Base-by-base conservation (phyloP, 1,284 basidiomycete species). In the Phenoliferia sp. region DNA sequence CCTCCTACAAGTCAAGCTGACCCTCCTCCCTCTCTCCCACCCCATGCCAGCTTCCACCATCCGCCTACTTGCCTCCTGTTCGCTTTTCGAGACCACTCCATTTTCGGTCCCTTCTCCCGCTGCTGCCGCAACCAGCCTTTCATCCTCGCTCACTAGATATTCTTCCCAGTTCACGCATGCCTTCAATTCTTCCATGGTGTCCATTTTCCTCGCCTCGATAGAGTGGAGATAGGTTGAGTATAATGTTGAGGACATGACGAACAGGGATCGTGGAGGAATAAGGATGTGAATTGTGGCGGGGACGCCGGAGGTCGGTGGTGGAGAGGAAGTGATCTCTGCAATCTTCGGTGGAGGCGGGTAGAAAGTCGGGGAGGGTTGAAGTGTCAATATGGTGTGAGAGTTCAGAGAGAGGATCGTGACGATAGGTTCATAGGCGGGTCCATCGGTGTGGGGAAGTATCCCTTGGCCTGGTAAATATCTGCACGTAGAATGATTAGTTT, bases 391-490 rank as follows among this genome's bases (percentile, higher is more conserved):
- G 0, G 89, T 83, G 79, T 93, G 89, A 0, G 90, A 89, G 34
- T 89, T 89, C 63, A 97, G 81, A 16, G 92, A 94, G 65, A 97
- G 82, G 15, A 94, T 97, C 0, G 92, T 89, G 0, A 97, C 94
- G 7, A 90, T 87, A 0, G 93, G 90, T 74, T 88, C 83, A 80
- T 96, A 97, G 3, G 89, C 86, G 0, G 89, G 88, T 0, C 94
- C 94, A 77, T 97, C 94, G 80, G 96, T 88, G 76, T 96, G 94
- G 0, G 93, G 92, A 91, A 91, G 89, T 70, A 98, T 98, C 28
- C 94, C 94, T 80, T 97, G 92, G 1, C 90, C 90, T 7, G 92
- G 84, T 32, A 85, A 82, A 77, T 97, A 97, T 39, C 69, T 80
- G 57, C 73, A 62, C 71, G 73, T 63, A 76, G 29, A 3, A 28